Conservation (phyloP, 2,329 filamentous ascomycete genomes). For the Colletotrichum sp. region DNA sequence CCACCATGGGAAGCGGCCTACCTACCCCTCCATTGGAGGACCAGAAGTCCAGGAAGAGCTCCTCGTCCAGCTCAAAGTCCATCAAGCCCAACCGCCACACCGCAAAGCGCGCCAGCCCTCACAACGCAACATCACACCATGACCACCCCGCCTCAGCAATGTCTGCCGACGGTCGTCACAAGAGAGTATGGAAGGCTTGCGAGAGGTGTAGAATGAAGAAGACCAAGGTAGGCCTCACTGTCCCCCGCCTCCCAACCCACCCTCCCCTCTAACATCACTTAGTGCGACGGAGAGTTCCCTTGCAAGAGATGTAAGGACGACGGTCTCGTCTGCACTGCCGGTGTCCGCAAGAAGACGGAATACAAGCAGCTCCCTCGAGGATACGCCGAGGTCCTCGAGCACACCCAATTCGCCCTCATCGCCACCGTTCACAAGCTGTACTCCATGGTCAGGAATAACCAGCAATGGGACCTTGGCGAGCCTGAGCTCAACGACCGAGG, state of each 20-base stretch:
- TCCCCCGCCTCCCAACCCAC: background rate
- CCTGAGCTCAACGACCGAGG: conserved; percentile 68
- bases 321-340: conserved; percentile 66
- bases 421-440: conserved; percentile 71
- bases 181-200: conserved; percentile 71
- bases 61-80: conserved; percentile 44
- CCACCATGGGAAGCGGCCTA: conserved; percentile 54
- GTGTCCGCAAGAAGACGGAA: conserved; percentile 70
- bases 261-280: background rate
- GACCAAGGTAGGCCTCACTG: conserved; percentile 59
- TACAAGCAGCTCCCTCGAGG: conserved; percentile 70
- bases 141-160: conserved; percentile 41
- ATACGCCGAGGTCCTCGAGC: conserved; percentile 69
- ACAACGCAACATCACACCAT: conserved; percentile 40
- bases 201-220: conserved; percentile 73
- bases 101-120: conserved; percentile 54
- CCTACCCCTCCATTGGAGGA: conserved; percentile 60
- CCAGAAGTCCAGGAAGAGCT: conserved; percentile 44
- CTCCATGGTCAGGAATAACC: conserved; percentile 63
- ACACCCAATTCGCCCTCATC: conserved; percentile 68
- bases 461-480: conserved; percentile 67
- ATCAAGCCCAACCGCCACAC: conserved; percentile 56
- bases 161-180: conserved; percentile 58
- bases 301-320: conserved; percentile 72
- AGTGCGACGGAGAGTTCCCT: conserved; percentile 71